These are phyloP conservation scores for Calcarisporium arbuscula DNA, from an alignment of 2,329 filamentous ascomycete genomes.

Conservation along the genomic window DNA sequence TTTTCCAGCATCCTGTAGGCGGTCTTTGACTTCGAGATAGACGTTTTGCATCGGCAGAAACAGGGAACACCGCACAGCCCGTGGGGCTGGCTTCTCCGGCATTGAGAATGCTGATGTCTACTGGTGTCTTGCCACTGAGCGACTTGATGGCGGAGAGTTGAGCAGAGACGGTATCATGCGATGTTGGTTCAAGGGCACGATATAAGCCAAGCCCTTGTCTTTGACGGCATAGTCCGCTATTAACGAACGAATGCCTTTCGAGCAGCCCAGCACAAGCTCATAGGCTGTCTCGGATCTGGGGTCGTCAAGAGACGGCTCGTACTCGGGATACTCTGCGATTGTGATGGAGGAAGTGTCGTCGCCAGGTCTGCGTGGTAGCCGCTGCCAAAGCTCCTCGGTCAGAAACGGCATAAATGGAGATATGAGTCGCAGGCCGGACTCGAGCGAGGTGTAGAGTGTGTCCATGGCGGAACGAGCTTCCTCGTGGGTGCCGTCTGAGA, in stretches of 20 bases:
- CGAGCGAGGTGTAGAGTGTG: slow-evolving; percentile 68
- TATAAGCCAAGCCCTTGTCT: slow-evolving; percentile 51
- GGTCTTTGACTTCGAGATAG: slow-evolving; percentile 68
- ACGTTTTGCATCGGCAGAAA: slow-evolving; percentile 63
- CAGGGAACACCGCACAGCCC: slow-evolving; percentile 66
- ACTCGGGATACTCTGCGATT: slow-evolving; percentile 58
- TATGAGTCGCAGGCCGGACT: slow-evolving; percentile 60
- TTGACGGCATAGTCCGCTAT: slow-evolving; percentile 62
- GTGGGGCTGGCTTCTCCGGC: slow-evolving; percentile 47
- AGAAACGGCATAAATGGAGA: slow-evolving; percentile 69
- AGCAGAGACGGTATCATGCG: slow-evolving; percentile 56
- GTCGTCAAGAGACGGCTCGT: slow-evolving; percentile 52
- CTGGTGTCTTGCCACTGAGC: slow-evolving; percentile 61
- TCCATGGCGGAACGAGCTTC: slow-evolving; percentile 63
- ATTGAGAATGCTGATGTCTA: slow-evolving; percentile 52
- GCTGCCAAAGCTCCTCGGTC: slow-evolving; percentile 70
- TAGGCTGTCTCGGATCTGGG: slow-evolving; percentile 59
- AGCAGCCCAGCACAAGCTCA: slow-evolving; percentile 60
- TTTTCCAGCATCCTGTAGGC: too few species aligned
- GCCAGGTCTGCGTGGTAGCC: slow-evolving; percentile 58
- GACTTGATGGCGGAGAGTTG: slow-evolving; percentile 58
- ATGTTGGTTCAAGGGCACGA: slow-evolving; percentile 59
- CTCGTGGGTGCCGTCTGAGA: slow-evolving; percentile 59
- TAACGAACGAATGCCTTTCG: slow-evolving; percentile 60
- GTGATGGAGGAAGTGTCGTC: slow-evolving; percentile 62